Base-by-base conservation (phyloP, 306 rosid species). In the Erythrophleum fordii region DNA sequence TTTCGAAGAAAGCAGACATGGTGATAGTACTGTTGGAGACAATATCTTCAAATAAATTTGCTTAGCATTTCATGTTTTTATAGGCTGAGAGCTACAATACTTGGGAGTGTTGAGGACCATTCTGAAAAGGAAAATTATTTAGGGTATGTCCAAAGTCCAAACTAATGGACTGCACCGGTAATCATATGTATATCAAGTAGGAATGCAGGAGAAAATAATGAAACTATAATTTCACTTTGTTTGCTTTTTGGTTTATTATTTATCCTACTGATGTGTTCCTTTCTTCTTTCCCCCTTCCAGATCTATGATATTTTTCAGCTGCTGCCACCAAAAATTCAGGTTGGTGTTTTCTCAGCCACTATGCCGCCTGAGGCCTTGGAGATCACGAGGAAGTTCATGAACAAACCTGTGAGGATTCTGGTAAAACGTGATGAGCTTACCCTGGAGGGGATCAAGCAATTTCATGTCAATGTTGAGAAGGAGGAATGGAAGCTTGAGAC, bases 351-450 rank as follows among this genome's bases (percentile, higher is more conserved):
- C 85, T 90, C 93, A 77, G 93, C 91, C 60, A 90, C 91, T 69
- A 90, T 90, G 93, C 91, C 93, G 39, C 93, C 93, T 13, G 91
- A 90, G 84, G 93, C 93, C 31, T 87, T 90, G 70, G 93, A 90
- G 71, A 90, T 90, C 77, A 90, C 93, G 0, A 90, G 93, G 87
- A 90, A 90, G 84, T 90, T 90, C 83, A 86, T 88, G 91, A 90
- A 90, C 69, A 90, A 86, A 68, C 91, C 93, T 66, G 93, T 84
- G 53, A 81, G 93, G 73, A 90, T 90, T 81, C 80, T 90, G 80
- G 91, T 90, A 53, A 90, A 90, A 73, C 90, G 90, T 80, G 93
- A 90, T 78, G 90, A 90, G 73, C 93, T 90, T 46, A 90, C 93
- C 52, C 87, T 90, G 20, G 91, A 90, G 76, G 93, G 90, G 70